Conservation (phyloP, 768 basidiomycete species). For the Mycena galopus region DNA sequence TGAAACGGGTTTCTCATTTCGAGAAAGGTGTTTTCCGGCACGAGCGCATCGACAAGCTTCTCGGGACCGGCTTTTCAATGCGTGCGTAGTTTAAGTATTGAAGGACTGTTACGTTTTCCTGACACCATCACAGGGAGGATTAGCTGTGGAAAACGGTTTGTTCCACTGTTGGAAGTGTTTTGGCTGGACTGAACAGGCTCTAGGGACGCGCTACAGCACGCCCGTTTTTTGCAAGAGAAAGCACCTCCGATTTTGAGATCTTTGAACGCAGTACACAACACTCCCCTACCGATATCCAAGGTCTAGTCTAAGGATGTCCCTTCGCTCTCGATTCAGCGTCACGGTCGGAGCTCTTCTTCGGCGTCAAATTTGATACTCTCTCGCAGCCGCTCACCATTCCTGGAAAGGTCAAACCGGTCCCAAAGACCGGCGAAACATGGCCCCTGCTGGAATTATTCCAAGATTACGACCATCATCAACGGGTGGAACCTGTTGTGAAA, state of each 20-base stretch:
- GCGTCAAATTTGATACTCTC: conserved; percentile 56
- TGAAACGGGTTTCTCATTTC: conserved; percentile 59
- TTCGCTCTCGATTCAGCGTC: conserved; percentile 41
- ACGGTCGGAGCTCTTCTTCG: conserved; percentile 66
- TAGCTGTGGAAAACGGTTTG: conserved; percentile 13
- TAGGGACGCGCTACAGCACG: conserved; percentile 62
- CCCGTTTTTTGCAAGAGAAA: conserved; percentile 63
- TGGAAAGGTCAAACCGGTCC: conserved; percentile 39
- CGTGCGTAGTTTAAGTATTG: conserved; percentile 29
- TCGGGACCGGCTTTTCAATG: conserved; percentile 67
- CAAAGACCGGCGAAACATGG: conserved; percentile 40
- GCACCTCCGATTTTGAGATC: conserved; percentile 62
- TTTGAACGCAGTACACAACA: too few species aligned
- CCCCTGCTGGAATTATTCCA: conserved; percentile 29
- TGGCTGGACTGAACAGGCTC: not conserved
- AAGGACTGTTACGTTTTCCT: not conserved
- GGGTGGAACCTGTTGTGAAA: conserved; percentile 57
- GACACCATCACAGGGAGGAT: conserved; percentile 7
- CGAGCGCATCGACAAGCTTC: conserved; percentile 55
- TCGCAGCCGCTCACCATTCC: conserved; percentile 50
- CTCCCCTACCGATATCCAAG: conserved; percentile 59
- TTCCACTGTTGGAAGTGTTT: not conserved
- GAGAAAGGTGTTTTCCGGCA: conserved; percentile 57
- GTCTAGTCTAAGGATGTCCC: conserved; percentile 54
- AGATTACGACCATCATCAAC: conserved; percentile 20